A percentile compares a stretch with the other conserved stretches of the same genome.
Conservation (phyloP, 2,329 filamentous ascomycete species). For the Curvularia sp. region DNA sequence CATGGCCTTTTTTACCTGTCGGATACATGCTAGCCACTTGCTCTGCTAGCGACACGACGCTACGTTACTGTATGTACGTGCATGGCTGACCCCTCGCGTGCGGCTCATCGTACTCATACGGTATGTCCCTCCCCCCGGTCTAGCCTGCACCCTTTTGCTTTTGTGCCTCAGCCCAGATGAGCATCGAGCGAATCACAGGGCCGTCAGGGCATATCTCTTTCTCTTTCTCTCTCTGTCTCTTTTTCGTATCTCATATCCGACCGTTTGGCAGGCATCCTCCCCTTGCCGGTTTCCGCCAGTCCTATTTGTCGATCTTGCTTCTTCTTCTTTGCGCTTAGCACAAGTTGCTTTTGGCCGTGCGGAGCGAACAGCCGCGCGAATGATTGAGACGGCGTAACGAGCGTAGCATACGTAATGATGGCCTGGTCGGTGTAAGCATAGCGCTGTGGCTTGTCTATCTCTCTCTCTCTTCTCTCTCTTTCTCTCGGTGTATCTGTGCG, state of each 20-base stretch:
- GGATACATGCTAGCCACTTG: too few species aligned
- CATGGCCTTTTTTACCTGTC: too few species aligned
- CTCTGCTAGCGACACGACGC: too few species aligned
- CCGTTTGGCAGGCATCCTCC: too few species aligned
- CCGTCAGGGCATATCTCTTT: too few species aligned
- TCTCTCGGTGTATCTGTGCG: not conserved
- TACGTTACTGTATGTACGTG: not conserved
- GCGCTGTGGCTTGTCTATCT: constrained; percentile 1
- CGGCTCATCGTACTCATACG: constrained; percentile 17
- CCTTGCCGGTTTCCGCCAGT: too few species aligned
- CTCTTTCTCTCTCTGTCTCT: too few species aligned
- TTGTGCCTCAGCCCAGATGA: too few species aligned
- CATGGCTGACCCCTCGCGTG: not conserved
- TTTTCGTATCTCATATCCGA: too few species aligned
- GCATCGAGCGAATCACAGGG: too few species aligned
- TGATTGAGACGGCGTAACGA: not conserved
- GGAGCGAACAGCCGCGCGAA: not conserved
- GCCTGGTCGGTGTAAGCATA: constrained; percentile 4
- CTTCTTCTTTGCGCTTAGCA: not conserved
- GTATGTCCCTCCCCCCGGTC: not conserved
- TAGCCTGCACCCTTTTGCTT: too few species aligned
- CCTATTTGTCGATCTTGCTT: too few species aligned
- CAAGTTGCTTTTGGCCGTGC: constrained; percentile 1
- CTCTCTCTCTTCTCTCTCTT: not conserved
- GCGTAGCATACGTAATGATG: not conserved